Base-by-base conservation (phyloP, 2,329 filamentous ascomycete genomes). In the Colletotrichum lindemuthianum region DNA sequence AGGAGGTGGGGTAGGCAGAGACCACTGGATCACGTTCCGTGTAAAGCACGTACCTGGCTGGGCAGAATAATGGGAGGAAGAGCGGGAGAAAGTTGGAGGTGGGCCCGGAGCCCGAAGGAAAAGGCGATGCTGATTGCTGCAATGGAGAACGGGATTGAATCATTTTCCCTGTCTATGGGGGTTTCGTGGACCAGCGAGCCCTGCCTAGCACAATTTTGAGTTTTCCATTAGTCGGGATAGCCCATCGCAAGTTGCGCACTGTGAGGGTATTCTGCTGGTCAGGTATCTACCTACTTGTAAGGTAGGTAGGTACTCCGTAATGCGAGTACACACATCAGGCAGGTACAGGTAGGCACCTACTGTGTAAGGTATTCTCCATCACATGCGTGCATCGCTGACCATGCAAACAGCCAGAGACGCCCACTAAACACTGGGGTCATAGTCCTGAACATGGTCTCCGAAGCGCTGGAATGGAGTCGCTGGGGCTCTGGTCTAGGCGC, bases 181-280 rank as follows among this genome's bases (percentile, higher is more conserved):
- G 45, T 58, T 61, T 41, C 41, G 55, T 56, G 52, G 58, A 57
- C 51, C 51, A 47, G 51, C 36, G 11, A 60, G 51, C 51, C 58
- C 61, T 61, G 61, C 15, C 58, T 48, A 57, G 51, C 43, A 49
- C 53, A 48, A 56, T 61, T 65, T 65, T 65, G 61, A 65, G 61
- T 65, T 65, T 65, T 65, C 58, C 16, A 56, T 32, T 51, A 59
- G 58, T 61, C 47, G 44, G 51, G 34, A 47, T 44, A 36, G 39
- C 51, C 55, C 16, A 37, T 56, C 45, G 45, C 44, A 6, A 8
- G 3, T 7, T 24, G 32, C 45, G 24, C 51, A 51, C 56, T 37
- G 60, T 64, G 47, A 51, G n/a, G n/a, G 11, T 24, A 24, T 51
- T 56, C 45, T 56, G 61, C 55, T 55, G 51, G 24, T 24, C 24